Base-by-base conservation (phyloP, 2,329 filamentous ascomycete species). In the Graphium sp. region DNA sequence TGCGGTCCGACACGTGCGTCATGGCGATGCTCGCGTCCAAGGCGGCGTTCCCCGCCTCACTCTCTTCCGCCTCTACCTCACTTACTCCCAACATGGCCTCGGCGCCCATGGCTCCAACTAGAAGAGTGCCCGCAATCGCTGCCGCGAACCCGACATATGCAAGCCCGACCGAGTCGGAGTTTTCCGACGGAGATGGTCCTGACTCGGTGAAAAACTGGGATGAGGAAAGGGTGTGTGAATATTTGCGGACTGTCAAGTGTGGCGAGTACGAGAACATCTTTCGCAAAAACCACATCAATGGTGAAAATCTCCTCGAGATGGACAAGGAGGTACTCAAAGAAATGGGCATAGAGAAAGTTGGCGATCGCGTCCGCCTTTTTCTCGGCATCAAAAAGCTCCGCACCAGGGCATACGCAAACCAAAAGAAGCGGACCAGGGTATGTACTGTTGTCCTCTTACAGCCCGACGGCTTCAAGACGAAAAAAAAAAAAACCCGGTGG, bases 321-420 rank as follows among this genome's bases (percentile, higher is more conserved):
- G 89, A 98, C 53, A 91, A 93, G 60, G 77, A 84, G 32, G 83
- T 92, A 22, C 64, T 98, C 37, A 91, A 93, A 52, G 89, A 98
- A 51, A 92, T 98, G 72, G 89, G 89, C 24, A 87, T 98, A 41
- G 91, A 93, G 41, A 98, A 95, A 54, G 81, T 98, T 38, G 89
- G 89, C 37, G 89, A 98, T 51, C 75, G 89, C 30, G 87, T 98
- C 20, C 80, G 87, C 37, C 76, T 98, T 35, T 85, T 83, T 43
- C 65, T 85, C 36, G 75, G 76, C 39, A 84, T 87, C 46, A 87
- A 87, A 56, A 80, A 83, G 49, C 60, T 89, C 32, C 64, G 81
- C 38, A 83, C 75, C 32, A 81, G 74, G 49, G 70, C 77, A 5
- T 77, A 78, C 39, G 70, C 76, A 34, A 81, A 78, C 43, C 72